Percentiles rank a stretch among this genome's conserved stretches.
phyloP scores from a whole-genome alignment of 352 stramenopile genomes.

The Globisporangium splendens region DNA sequence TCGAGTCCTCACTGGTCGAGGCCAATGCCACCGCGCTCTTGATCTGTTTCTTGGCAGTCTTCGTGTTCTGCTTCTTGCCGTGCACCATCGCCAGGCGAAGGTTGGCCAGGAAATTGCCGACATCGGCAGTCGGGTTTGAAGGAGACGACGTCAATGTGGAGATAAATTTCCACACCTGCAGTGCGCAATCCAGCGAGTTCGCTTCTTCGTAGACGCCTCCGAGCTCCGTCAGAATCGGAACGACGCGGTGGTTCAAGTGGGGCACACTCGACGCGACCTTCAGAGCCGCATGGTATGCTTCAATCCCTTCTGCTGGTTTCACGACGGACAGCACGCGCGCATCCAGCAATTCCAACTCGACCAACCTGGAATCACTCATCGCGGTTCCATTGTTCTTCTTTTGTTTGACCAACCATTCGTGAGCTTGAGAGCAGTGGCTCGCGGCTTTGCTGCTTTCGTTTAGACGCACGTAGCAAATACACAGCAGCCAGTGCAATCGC shows the following conservation, averaged over 20 bases:
- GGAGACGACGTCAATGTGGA: conserved; percentile 1
- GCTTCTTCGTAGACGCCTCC: conserved; percentile 51
- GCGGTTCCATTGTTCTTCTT: conserved; percentile 12
- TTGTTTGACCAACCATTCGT: conserved; percentile 20
- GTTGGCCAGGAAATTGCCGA: conserved; percentile 44
- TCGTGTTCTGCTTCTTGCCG: conserved; percentile 56
- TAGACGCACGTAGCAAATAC: conserved; percentile 18
- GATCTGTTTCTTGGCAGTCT: conserved; percentile 63
- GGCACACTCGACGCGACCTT: conserved; percentile 2
- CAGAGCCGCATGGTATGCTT: conserved; percentile 30
- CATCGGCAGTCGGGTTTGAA: background rate
- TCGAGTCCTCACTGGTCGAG: conserved; percentile 16
- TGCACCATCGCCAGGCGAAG: conserved; percentile 62
- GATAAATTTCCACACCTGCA: conserved; percentile 67
- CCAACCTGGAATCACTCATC: background rate
- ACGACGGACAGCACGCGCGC: conserved; percentile 41
- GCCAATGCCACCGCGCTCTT: conserved; percentile 39
- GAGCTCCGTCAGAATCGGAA: conserved; percentile 57
- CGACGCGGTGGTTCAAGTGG: conserved; percentile 15
- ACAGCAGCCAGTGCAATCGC: conserved; percentile 45
- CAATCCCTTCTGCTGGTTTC: conserved; percentile 18
- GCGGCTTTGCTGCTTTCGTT: conserved; percentile 15
- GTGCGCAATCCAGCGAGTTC: conserved; percentile 38
- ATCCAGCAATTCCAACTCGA: conserved; percentile 29
- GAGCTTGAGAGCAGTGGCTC: conserved; percentile 15